Evolutionary conservation across 2,329 filamentous ascomycete species (phyloP), one percentile per base, ranked within the genome.

Genomic region (Allantophomopsis cytisporea): DNA sequence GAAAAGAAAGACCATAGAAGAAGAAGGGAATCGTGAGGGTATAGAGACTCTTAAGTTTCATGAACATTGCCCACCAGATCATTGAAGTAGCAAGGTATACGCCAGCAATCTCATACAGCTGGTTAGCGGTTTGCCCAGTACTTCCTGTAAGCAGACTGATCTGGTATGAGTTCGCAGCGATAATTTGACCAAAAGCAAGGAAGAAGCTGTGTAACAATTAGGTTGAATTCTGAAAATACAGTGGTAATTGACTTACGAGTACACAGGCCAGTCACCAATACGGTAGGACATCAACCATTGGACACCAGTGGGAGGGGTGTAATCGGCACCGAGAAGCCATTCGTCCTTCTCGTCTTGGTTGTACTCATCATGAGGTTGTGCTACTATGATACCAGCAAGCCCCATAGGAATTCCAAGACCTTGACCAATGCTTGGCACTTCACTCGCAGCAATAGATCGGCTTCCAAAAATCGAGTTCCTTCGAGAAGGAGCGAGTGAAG

Each of bases 81-180:
- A 73, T 55, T 1, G 73, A 76, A 4, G 70, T 67, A 21, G 60
- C 59, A 7, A 76, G 60, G 48, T 78, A 80, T 14, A 75, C 68
- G 6, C 62, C 65, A 1, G 73, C 73, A 31, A 77, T 69, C 35
- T 65, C 63, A 54, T 80, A 80, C 0, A 80, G 60, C 48, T 75
- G 72, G 28, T 60, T 55, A 2, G 73, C 69, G 2, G 68, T 66
- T 51, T 78, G 65, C 39, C 71, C 74, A 48, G 76, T 68, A 47
- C 76, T 68, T n/a, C 76, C 76, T 0, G 73, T 75, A 17, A 81
- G 63, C 8, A 81, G 62, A 1, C 74, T 77, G 50, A 80, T 73
- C 50, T 80, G 76, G 55, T 79, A 78, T 0, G 73, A 78, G 55
- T 76, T 78, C 42, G 73, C 70, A 1, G 74, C 71, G 38, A 79